Base-by-base conservation (phyloP, 768 basidiomycete genomes). In the Auriscalpium vulgare region DNA sequence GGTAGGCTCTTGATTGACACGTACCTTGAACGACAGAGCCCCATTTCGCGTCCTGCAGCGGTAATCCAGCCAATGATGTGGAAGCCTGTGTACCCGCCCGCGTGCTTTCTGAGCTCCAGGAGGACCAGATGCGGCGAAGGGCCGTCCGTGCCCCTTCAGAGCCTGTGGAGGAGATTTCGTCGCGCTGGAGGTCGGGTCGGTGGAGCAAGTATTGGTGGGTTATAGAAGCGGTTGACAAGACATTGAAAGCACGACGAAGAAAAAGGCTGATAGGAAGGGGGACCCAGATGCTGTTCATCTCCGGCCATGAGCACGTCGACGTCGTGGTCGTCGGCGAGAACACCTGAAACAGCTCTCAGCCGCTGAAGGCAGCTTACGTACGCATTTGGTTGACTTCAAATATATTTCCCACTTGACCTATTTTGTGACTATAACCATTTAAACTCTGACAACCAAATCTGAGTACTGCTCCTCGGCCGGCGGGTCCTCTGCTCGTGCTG, bases 161-260 rank as follows among this genome's bases (percentile, higher is more conserved):
- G n/a, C 37, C 51, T 43, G 19, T 17, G 29, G 14, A 23, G 49
- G 19, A 53, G 57, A 17, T 45, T n/a, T 37, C 10, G 46, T 40
- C 10, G 44, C 47, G 23, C 50, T 34, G 50, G 21, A 16, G 37
- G 17, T 44, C 57, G 34, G 34, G 63, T 53, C 64, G 68, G 23
- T 71, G 72, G 35, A 72, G 61, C 43, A 83, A 64, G 65, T 83
- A 87, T 29, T 87, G 82, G 63, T 79, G 80, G 4, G 87, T 82
- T 29, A 89, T 78, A 0, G 87, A 85, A n/a, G 88, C 69, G 0
- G 83, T 74, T 0, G 86, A 86, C 45, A 90, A 76, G 40, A 78
- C 80, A 60, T 87, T 85, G 57, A 83, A 78, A 37, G 90, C 71
- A 56, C 87, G 75, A 59, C 79, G 85, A 53, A 89, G 72, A 37